These are phyloP conservation scores for Sporodiniella umbellata DNA, from an alignment of 371 early-diverging fungal genomes.

Conservation along the genomic window DNA sequence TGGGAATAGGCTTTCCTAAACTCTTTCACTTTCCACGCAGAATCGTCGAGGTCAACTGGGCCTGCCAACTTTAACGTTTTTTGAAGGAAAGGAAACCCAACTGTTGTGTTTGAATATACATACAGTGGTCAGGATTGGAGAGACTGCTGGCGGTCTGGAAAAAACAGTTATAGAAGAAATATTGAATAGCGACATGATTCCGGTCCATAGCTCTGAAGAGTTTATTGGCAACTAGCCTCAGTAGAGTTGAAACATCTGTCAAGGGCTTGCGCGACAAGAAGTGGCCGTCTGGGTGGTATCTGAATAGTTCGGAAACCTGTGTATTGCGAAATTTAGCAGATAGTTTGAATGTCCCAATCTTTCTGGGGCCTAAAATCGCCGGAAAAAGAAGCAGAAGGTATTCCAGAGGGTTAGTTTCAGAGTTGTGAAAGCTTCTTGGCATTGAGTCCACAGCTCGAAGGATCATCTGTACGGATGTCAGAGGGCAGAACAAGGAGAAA, in stretches of 20 bases:
- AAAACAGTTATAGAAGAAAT: background rate
- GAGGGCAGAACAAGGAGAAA: too few relatives aligned
- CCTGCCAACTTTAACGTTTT: background rate
- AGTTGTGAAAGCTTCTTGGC: background rate
- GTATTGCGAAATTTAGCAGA: background rate
- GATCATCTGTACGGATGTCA: background rate
- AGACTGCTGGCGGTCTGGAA: background rate
- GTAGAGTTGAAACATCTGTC: background rate
- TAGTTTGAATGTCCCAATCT: background rate
- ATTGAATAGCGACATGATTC: background rate
- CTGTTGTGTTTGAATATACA: background rate
- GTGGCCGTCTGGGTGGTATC: background rate
- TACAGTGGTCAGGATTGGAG: background rate
- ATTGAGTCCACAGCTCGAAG: background rate
- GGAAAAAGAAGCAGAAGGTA: background rate
- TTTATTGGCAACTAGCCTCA: background rate
- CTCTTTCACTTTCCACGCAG: too few relatives aligned
- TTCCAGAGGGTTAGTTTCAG: background rate
- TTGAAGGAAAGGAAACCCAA: background rate
- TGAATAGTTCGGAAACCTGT: background rate
- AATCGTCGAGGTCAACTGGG: background rate
- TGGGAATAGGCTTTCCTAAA: too few relatives aligned
- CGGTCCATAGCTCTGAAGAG: background rate
- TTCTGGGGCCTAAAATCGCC: background rate
- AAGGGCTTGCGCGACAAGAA: background rate